Evolutionary conservation across 805 yeast species (phyloP).

Genomic region (Yarrowia hollandica): DNA sequence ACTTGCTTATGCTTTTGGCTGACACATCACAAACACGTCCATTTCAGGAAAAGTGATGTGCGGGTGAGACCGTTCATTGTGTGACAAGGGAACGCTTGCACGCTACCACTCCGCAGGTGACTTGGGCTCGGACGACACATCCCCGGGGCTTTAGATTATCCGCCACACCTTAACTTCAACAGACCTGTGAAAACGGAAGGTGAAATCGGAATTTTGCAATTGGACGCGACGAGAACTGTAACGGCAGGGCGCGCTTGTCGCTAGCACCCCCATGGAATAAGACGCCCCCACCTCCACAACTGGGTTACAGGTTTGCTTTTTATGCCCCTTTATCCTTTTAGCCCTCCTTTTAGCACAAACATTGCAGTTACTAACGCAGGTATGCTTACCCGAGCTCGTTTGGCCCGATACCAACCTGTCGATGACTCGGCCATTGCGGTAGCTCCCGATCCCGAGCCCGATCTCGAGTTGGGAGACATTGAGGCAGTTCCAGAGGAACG

Average conservation of each 20-base stretch:
- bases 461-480: slow-evolving; percentile 8
- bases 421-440: slow-evolving; percentile 21
- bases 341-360: background rate
- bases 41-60: background rate
- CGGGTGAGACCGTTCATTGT: background rate
- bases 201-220: too few relatives aligned
- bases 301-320: background rate
- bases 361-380: slow-evolving; percentile 31
- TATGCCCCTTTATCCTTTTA: background rate
- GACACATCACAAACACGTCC: background rate
- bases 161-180: too few relatives aligned
- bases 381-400: slow-evolving; percentile 36
- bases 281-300: too few relatives aligned
- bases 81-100: background rate
- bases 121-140: too few relatives aligned
- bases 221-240: too few relatives aligned
- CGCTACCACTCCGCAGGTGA: background rate
- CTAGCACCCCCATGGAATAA: too few relatives aligned
- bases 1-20: background rate
- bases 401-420: slow-evolving; percentile 27
- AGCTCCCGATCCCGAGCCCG: slow-evolving; percentile 17
- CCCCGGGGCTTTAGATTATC: too few relatives aligned
- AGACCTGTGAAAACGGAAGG: too few relatives aligned
- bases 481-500: background rate
- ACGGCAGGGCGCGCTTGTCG: too few relatives aligned